phyloP scores from a whole-genome alignment of 2,329 filamentous ascomycete species.

The Samsoniella hepiali region DNA sequence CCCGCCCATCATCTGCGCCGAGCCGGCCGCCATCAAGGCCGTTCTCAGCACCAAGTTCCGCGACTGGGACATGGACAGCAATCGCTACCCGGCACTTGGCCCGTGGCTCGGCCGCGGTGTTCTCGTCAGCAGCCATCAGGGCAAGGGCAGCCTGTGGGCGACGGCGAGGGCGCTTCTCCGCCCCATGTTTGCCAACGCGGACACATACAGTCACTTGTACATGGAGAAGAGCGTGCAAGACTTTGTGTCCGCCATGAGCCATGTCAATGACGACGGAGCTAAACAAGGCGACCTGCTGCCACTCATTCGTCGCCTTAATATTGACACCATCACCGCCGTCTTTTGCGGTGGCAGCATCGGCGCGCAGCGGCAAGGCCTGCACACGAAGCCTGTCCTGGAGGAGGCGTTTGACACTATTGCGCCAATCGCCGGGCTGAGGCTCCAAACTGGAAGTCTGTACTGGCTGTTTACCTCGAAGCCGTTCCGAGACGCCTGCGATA shows the following conservation, averaged over 20 bases:
- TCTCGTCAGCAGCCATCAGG: conserved; percentile 11
- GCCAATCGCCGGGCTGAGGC: neutral
- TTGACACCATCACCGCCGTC: neutral
- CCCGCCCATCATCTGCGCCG: conserved; percentile 13
- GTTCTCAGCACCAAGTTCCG: conserved; percentile 5
- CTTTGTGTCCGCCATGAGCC: neutral
- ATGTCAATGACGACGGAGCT: neutral
- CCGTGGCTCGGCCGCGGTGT: conserved; percentile 11
- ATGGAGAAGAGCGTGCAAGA: neutral
- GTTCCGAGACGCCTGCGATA: conserved; percentile 4
- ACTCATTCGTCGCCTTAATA: conserved; percentile 8
- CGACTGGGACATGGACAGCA: conserved; percentile 12
- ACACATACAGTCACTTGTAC: neutral
- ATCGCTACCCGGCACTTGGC: conserved; percentile 11
- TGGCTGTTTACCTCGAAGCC: conserved; percentile 9
- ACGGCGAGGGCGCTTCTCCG: neutral
- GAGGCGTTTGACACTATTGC: neutral
- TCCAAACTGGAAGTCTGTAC: conserved; percentile 5
- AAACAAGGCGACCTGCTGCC: neutral
- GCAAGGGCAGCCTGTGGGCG: conserved; percentile 4
- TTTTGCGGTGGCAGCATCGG: conserved; percentile 8
- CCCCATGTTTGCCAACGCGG: neutral
- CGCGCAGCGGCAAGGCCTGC: neutral
- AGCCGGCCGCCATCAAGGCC: neutral
- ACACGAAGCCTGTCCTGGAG: neutral